phyloP scores from a whole-genome alignment of 495 filamentous ascomycete genomes.

The Penicillium crystallinum region DNA sequence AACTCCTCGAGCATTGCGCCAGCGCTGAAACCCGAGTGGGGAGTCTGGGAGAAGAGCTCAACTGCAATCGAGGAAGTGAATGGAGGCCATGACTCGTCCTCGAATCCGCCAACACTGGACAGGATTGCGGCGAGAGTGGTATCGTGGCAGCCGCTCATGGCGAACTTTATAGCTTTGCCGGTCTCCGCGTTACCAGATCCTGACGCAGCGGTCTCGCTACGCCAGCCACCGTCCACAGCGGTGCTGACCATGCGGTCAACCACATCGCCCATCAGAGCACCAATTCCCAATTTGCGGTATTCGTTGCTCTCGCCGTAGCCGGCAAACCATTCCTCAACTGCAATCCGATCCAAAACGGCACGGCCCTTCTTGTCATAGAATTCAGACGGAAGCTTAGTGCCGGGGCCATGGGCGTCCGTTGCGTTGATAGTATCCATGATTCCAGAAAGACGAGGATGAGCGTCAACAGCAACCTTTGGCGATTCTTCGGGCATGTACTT shows the following conservation, averaged over 20 bases:
- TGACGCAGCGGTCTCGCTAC: slow-evolving; percentile 52
- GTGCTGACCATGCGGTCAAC: slow-evolving; percentile 76
- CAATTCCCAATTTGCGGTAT: slow-evolving; percentile 83
- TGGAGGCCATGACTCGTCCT: slow-evolving; percentile 74
- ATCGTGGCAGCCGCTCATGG: slow-evolving; percentile 86
- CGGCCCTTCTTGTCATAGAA: slow-evolving; percentile 79
- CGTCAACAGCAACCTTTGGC: slow-evolving; percentile 71
- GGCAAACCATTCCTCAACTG: slow-evolving; percentile 87
- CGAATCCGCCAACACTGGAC: slow-evolving; percentile 71
- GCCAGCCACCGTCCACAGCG: slow-evolving; percentile 54
- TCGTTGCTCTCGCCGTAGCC: slow-evolving; percentile 80
- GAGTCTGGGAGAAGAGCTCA: slow-evolving; percentile 68
- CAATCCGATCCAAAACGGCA: slow-evolving; percentile 69
- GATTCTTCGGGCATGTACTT: slow-evolving; percentile 79
- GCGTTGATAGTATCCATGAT: slow-evolving; percentile 93
- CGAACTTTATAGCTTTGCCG: slow-evolving; percentile 60
- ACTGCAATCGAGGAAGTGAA: slow-evolving; percentile 89
- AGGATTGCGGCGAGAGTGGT: slow-evolving; percentile 83
- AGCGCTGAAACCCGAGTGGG: background rate
- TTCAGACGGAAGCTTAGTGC: slow-evolving; percentile 69
- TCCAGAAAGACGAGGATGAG: slow-evolving; percentile 75
- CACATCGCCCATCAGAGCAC: slow-evolving; percentile 75
- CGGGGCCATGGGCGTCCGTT: slow-evolving; percentile 76
- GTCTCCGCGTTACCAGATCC: slow-evolving; percentile 34
- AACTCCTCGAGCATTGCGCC: slow-evolving; percentile 22